phyloP scores from a whole-genome alignment of 495 filamentous ascomycete genomes.

The Penicillium ochrochloron region DNA sequence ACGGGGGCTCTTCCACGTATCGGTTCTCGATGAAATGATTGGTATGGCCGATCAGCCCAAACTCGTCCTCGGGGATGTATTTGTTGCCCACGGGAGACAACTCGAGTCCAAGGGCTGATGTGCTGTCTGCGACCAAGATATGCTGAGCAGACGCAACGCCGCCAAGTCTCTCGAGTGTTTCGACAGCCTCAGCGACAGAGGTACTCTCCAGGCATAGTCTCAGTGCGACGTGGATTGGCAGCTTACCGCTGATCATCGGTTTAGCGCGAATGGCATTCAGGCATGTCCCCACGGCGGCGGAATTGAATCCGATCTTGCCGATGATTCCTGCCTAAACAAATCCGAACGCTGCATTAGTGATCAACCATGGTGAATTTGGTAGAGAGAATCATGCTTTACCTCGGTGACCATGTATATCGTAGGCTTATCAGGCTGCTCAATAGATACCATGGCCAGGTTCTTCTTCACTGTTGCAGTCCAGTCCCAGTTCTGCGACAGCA shows the following conservation, averaged over 20 bases:
- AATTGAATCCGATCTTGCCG: constrained; percentile 71
- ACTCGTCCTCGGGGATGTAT: constrained; percentile 49
- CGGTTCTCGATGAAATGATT: constrained; percentile 64
- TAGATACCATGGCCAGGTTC: constrained; percentile 59
- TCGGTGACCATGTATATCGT: constrained; percentile 55
- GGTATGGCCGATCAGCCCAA: constrained; percentile 60
- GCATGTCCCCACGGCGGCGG: constrained; percentile 63
- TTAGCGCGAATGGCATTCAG: constrained; percentile 69
- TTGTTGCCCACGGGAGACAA: constrained; percentile 59
- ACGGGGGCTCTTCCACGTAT: constrained; percentile 53
- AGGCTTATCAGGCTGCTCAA: constrained; percentile 53
- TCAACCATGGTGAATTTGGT: background rate
- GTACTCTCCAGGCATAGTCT: constrained; percentile 60
- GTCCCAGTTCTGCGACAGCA: constrained; percentile 73
- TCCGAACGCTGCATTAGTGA: background rate
- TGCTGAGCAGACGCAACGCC: constrained; percentile 67
- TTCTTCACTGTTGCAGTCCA: constrained; percentile 52
- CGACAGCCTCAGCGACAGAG: constrained; percentile 56
- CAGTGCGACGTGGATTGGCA: constrained; percentile 69
- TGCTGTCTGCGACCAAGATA: constrained; percentile 62
- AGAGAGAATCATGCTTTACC: constrained; percentile 20
- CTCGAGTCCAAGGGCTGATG: constrained; percentile 60
- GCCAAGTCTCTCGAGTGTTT: constrained; percentile 45
- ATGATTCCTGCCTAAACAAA: constrained; percentile 64
- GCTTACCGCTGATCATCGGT: constrained; percentile 55